Conservation (phyloP, 2,329 filamentous ascomycete genomes). For the Aureobasidium subglaciale region DNA sequence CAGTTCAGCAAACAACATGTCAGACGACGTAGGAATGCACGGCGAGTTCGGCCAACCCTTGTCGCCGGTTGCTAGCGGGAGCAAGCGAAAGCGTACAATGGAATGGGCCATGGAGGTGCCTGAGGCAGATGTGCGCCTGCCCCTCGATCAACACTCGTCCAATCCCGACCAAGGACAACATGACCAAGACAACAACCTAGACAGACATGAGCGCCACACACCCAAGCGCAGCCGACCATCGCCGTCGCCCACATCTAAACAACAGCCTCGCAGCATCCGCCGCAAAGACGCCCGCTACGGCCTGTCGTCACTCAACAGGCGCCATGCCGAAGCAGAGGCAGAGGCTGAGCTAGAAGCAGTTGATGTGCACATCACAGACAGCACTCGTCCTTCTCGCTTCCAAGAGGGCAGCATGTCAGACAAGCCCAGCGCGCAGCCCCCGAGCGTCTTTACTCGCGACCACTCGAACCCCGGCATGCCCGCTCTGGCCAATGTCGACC, state of each 20-base stretch:
- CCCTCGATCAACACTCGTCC: not conserved
- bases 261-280: slow-evolving; percentile 24
- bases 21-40: slow-evolving; percentile 6
- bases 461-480: slow-evolving; percentile 15
- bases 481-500: slow-evolving; percentile 29
- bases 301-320: slow-evolving; percentile 29
- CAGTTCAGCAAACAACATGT: slow-evolving; percentile 2
- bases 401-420: slow-evolving; percentile 83
- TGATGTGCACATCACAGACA: not conserved
- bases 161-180: not conserved
- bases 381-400: slow-evolving; percentile 54
- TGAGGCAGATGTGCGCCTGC: slow-evolving; percentile 4
- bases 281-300: slow-evolving; percentile 29
- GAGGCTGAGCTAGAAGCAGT: too few species aligned
- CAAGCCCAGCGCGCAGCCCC: slow-evolving; percentile 63
- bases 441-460: slow-evolving; percentile 55
- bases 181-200: not conserved
- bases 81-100: slow-evolving; percentile 12
- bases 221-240: slow-evolving; percentile 16
- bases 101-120: slow-evolving; percentile 12
- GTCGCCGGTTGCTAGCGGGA: not conserved
- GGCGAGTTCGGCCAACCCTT: slow-evolving; percentile 5
- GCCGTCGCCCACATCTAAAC: slow-evolving; percentile 18
- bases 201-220: slow-evolving; percentile 4
- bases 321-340: slow-evolving; percentile 24